A percentile compares a stretch with the other conserved stretches of the same genome.
Evolutionary conservation across 1,284 basidiomycete genomes (phyloP).

Genomic region (Fistulina hepatica): DNA sequence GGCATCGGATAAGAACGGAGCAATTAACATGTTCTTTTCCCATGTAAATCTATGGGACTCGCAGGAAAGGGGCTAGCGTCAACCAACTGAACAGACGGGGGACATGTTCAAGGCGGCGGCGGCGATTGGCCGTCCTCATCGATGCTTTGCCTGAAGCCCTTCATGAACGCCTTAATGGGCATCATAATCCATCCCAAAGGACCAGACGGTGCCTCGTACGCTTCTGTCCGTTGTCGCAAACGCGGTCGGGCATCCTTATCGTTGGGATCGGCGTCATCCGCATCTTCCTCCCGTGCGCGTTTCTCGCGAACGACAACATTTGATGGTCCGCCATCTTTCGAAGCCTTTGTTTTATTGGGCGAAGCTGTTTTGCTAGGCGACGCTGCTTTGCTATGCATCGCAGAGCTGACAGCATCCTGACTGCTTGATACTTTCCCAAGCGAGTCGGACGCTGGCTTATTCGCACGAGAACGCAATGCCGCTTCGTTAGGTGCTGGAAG

Average conservation of each 20-base stretch:
- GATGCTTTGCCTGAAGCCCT: conserved; percentile 53
- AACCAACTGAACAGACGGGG: too few relatives aligned
- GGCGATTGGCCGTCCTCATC: too few relatives aligned
- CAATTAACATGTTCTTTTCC: too few relatives aligned
- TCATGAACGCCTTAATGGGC: conserved; percentile 50
- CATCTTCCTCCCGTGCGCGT: conserved; percentile 31
- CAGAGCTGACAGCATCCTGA: conserved; percentile 13
- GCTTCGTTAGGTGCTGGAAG: too few relatives aligned
- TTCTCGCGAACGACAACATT: conserved; percentile 37
- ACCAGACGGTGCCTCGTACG: conserved; percentile 33
- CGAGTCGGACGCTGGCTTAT: background rate
- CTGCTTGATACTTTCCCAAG: background rate
- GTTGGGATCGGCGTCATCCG: conserved; percentile 18
- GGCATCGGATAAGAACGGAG: too few relatives aligned
- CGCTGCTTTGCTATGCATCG: conserved; percentile 17
- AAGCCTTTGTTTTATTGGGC: conserved; percentile 32
- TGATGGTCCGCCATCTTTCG: conserved; percentile 18
- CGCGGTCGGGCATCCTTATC: conserved; percentile 30
- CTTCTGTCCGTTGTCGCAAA: conserved; percentile 40
- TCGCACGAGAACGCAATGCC: background rate
- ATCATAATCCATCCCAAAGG: conserved; percentile 41
- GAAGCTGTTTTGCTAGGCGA: conserved; percentile 29
- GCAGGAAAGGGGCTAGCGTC: too few relatives aligned
- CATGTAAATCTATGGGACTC: too few relatives aligned
- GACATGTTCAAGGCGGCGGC: too few relatives aligned